These are phyloP conservation scores for Hygrophorus russula DNA, from an alignment of 768 basidiomycete species.

Conservation along the genomic window DNA sequence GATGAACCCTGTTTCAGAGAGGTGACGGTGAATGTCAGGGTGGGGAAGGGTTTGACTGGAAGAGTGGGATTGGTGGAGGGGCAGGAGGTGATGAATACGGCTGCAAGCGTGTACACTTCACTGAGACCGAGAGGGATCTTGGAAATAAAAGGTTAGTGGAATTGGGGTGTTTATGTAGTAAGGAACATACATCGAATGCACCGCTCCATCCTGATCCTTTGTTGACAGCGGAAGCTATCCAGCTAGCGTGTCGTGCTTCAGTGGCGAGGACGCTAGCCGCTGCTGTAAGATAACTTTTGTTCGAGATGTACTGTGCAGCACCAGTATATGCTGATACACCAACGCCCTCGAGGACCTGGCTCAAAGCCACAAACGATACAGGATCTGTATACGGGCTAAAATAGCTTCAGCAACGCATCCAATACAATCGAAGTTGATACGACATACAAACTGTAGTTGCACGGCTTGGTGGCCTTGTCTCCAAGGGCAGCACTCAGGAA, in stretches of 20 bases:
- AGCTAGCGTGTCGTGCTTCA: conserved; percentile 49
- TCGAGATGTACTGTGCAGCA: conserved; percentile 34
- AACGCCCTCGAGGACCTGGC: conserved; percentile 41
- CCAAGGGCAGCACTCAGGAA: conserved; percentile 29
- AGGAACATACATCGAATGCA: conserved; percentile 32
- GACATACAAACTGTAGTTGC: conserved; percentile 45
- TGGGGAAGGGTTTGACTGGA: conserved; percentile 41
- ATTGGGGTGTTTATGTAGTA: not conserved
- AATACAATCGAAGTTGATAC: not conserved
- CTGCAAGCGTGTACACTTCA: conserved; percentile 26
- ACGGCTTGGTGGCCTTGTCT: conserved; percentile 37
- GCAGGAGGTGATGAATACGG: conserved; percentile 41
- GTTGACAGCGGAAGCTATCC: conserved; percentile 36
- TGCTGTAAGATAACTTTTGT: conserved; percentile 34
- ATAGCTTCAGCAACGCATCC: not conserved
- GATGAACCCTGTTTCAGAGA: conserved; percentile 18
- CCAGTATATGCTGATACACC: conserved; percentile 44
- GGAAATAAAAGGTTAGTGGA: conserved; percentile 3
- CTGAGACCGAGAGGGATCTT: conserved; percentile 22
- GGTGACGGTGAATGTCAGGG: conserved; percentile 23
- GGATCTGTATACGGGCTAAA: conserved; percentile 38
- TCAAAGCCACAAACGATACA: conserved; percentile 36
- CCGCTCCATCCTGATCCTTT: conserved; percentile 36
- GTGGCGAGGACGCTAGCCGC: conserved; percentile 47
- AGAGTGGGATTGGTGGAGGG: conserved; percentile 43